These are phyloP conservation scores for Rehmannia glutinosa DNA, from an alignment of 257 asterid species.

Conservation along the genomic window DNA sequence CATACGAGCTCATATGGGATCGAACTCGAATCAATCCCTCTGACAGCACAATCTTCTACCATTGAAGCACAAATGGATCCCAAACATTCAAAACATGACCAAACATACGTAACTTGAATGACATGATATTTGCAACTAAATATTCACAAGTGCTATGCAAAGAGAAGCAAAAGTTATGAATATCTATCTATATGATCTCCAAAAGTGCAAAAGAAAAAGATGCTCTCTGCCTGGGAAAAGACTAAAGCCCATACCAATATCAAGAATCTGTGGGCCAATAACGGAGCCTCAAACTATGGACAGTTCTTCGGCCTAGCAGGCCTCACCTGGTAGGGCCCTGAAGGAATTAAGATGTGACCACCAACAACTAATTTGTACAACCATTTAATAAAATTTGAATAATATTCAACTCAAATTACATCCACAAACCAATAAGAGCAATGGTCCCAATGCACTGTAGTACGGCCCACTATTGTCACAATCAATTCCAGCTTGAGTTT, in stretches of 20 bases:
- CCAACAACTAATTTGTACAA: not conserved
- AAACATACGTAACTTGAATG: too few species aligned
- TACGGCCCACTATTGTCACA: slow-evolving; percentile 19
- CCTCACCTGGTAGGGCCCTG: slow-evolving; percentile 2
- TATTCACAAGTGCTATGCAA: not conserved
- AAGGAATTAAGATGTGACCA: slow-evolving; percentile 1
- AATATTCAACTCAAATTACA: not conserved
- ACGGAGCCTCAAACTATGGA: not conserved
- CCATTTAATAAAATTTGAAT: not conserved
- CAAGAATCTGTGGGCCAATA: not conserved
- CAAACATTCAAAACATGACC: too few species aligned
- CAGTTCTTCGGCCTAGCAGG: not conserved
- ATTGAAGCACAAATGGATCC: too few species aligned
- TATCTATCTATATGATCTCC: not conserved
- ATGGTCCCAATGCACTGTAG: slow-evolving; percentile 15
- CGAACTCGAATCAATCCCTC: too few species aligned
- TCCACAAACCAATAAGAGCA: slow-evolving; percentile 8
- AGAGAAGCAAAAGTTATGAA: not conserved
- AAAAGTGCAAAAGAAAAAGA: not conserved
- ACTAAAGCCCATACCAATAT: slow-evolving; percentile 11
- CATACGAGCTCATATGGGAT: too few species aligned
- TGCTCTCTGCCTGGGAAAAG: not conserved
- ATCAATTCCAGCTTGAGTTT: slow-evolving; percentile 1
- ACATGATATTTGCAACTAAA: not conserved
- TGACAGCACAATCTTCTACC: too few species aligned